Base-by-base conservation (phyloP, 1,284 basidiomycete genomes). In the Anthracocystis walkeri region DNA sequence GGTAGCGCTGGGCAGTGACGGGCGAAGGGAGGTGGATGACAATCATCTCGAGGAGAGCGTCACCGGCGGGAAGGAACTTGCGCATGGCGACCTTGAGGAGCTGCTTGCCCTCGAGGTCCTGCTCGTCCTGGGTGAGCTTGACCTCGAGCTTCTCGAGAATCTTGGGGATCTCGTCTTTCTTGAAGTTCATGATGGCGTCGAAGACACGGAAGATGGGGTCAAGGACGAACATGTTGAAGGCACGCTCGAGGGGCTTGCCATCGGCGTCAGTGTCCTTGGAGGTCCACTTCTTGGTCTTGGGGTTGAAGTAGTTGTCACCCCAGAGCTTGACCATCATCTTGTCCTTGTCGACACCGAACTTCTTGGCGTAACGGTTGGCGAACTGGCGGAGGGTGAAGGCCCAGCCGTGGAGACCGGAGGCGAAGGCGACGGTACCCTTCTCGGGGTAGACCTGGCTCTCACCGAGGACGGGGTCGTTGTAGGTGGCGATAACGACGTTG, bases 271-370 rank as follows among this genome's bases (percentile, higher is more conserved):
- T 88, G 81, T 87, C 81, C 87, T 92, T 93, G 75, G 92, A 94
- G 58, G 93, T 90, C 97, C 97, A 99, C 88, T 99, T 99, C 88
- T 92, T 92, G 69, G 96, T 98, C 79, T 92, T 90, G 77, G 95
- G 93, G 90, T 99, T 99, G 90, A 99, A 99, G 90, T 89, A 99
- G 90, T 98, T 98, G 90, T 99, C 97, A 69, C 97, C 97, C 97
- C 97, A 99, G 64, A 99, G 91, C 89, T 94, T 97, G 83, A 86
- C 85, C 92, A 99, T 97, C 91, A 99, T 94, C 90, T 98, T 98
- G 77, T 92, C 92, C 89, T 95, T 96, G 89, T 96, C 93, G 53
- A 98, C 95, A 91, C 95, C 95, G 86, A 99, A 99, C 88, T 95
- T 98, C 90, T 98, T 98, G 78, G 94, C 90, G 88, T 99, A 99